Base-by-base conservation (phyloP, 1,139 yeast genomes). In the Arxiozyma heterogenica region DNA sequence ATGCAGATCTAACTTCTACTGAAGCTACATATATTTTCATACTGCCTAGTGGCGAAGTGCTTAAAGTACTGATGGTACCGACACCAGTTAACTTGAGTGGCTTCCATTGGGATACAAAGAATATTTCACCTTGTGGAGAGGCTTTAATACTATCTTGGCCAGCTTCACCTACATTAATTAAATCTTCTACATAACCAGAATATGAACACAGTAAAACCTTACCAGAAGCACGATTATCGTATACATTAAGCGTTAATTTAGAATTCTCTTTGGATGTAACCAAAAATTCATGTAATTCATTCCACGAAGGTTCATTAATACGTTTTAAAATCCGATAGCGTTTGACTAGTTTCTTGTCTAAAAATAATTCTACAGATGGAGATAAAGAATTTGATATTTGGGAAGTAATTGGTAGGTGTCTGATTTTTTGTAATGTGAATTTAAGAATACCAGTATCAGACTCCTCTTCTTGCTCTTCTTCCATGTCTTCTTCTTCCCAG, bases 251-350 rank as follows among this genome's bases (percentile, higher is more conserved):
- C 60, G 76, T 78, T 43, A 85, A 63, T 44, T 73, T 72, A 17
- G 89, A 77, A 47, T 72, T 73, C 0, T 83, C 74, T 64, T 83
- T 85, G 49, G 83, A 79, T 17, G 82, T 78, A 44, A 85, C 72
- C 58, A 86, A 73, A 7, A 80, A 66, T 68, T 86, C 94, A 55
- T 82, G 71, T 23, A 77, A 68, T 62, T 82, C 82, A 59, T 81
- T 83, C 84, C 86, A 86, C 18, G 82, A 72, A 20, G 94, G 94
- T 61, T 82, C 87, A 63, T 84, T 85, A 20, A 82, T 77, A 64
- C 80, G 79, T 64, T 81, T 82, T 64, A 84, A 73, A 44, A 77
- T 77, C 74, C 93, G 82, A 57, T 82, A 79, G 6, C 71, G 71
- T 62, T 78, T 78, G 17, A 77, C 75, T 54, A 80, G 71, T 58